These are phyloP conservation scores for Calocybe cyanea DNA, from an alignment of 768 basidiomycete genomes.

Conservation along the genomic window DNA sequence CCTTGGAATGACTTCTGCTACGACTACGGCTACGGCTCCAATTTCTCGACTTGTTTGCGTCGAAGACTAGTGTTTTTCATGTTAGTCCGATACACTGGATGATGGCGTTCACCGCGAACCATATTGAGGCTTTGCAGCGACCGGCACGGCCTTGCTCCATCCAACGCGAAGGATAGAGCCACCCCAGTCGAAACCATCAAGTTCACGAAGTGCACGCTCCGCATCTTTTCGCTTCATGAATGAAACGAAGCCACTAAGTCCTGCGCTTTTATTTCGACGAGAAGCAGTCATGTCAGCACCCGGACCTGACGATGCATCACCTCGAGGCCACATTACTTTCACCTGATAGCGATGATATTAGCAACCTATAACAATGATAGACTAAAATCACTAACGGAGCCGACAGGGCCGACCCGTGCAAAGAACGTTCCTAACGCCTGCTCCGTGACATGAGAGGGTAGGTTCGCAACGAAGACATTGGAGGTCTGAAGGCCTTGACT, in stretches of 20 bases:
- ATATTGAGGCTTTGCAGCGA: constrained; percentile 77
- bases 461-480: constrained; percentile 93
- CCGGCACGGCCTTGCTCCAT: constrained; percentile 95
- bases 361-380: not conserved
- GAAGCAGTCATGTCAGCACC: constrained; percentile 74
- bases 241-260: constrained; percentile 93
- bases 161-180: constrained; percentile 84
- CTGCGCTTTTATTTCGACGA: constrained; percentile 66
- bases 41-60: constrained; percentile 12
- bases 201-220: constrained; percentile 80
- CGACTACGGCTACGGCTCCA: constrained; percentile 32
- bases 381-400: constrained; percentile 51
- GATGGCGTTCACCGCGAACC: constrained; percentile 40
- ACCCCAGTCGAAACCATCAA: constrained; percentile 95
- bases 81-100: too few species aligned
- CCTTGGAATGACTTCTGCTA: constrained; percentile 33
- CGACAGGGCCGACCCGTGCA: constrained; percentile 89
- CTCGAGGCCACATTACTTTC: constrained; percentile 99
- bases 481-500: constrained; percentile 59
- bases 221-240: constrained; percentile 94
- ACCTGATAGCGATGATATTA: constrained; percentile 46
- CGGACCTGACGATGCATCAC: constrained; percentile 62
- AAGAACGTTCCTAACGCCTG: constrained; percentile 86
- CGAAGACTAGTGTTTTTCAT: constrained; percentile 11
- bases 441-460: constrained; percentile 86